phyloP scores from a whole-genome alignment of 768 basidiomycete genomes.

The Pleurotus platypus region DNA sequence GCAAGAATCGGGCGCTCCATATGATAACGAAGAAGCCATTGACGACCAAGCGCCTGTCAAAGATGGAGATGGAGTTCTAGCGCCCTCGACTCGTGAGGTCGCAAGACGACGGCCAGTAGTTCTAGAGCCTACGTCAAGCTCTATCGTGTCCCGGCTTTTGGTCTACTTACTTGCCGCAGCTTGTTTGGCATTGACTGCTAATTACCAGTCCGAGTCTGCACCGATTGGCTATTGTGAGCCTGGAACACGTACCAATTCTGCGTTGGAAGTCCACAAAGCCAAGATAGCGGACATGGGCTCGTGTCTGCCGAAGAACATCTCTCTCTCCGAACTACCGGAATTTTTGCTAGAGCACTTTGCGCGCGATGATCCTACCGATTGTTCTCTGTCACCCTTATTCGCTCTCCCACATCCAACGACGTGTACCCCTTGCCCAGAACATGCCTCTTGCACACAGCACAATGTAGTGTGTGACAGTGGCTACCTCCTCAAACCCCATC shows the following conservation, averaged over 20 bases:
- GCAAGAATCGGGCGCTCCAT: conserved; percentile 16
- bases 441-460: conserved; percentile 57
- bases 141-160: conserved; percentile 41
- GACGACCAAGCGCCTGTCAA: conserved; percentile 2
- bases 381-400: conserved; percentile 52
- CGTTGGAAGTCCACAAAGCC: conserved; percentile 45
- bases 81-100: conserved; percentile 11
- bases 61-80: conserved; percentile 26
- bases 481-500: conserved; percentile 62
- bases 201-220: conserved; percentile 66
- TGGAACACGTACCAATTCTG: conserved; percentile 55
- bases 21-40: conserved; percentile 9
- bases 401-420: conserved; percentile 55
- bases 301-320: conserved; percentile 57
- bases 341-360: conserved; percentile 13
- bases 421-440: conserved; percentile 73
- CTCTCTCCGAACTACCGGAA: conserved; percentile 31
- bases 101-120: conserved; percentile 4
- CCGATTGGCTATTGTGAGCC: conserved; percentile 76
- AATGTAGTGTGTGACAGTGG: conserved; percentile 65
- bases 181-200: conserved; percentile 29
- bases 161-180: conserved; percentile 30
- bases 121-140: conserved; percentile 13
- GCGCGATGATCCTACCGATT: conserved; percentile 33
- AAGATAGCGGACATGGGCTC: conserved; percentile 43